Evolutionary conservation across 345 rosid genomes (phyloP).

Genomic region (Salix caprea): DNA sequence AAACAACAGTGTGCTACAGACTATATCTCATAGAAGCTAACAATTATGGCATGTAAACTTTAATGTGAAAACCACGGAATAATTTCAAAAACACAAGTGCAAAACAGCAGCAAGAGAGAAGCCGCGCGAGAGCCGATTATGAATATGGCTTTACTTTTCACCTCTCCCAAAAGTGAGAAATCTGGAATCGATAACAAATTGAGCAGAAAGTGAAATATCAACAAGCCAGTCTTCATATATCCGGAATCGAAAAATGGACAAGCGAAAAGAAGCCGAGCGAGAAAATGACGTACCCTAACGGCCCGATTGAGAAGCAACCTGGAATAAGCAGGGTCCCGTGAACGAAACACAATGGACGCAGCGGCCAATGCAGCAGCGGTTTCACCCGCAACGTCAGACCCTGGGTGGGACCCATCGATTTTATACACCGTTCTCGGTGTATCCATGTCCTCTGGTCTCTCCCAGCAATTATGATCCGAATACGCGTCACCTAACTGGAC

Average conservation of each 20-base stretch:
- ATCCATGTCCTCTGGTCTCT: slow-evolving; percentile 37
- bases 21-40: background rate
- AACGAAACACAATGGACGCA: slow-evolving; percentile 30
- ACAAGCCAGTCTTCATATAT: background rate
- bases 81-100: background rate
- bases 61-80: background rate
- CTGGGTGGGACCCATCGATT: slow-evolving; percentile 26
- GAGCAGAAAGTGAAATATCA: background rate
- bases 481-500: slow-evolving; percentile 33
- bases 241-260: background rate
- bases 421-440: slow-evolving; percentile 26
- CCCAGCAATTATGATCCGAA: slow-evolving; percentile 37
- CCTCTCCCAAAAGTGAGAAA: background rate
- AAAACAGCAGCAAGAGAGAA: background rate
- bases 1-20: background rate
- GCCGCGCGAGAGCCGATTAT: too few relatives aligned
- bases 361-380: slow-evolving; percentile 39
- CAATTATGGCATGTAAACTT: background rate
- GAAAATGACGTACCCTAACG: slow-evolving; percentile 31
- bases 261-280: background rate
- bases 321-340: slow-evolving; percentile 30
- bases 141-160: too few relatives aligned
- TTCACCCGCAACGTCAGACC: slow-evolving; percentile 36
- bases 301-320: slow-evolving; percentile 32
- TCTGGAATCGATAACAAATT: background rate